These are phyloP conservation scores for Crithidia fasciculata DNA, from an alignment of 208 protist genomes.

Conservation along the genomic window DNA sequence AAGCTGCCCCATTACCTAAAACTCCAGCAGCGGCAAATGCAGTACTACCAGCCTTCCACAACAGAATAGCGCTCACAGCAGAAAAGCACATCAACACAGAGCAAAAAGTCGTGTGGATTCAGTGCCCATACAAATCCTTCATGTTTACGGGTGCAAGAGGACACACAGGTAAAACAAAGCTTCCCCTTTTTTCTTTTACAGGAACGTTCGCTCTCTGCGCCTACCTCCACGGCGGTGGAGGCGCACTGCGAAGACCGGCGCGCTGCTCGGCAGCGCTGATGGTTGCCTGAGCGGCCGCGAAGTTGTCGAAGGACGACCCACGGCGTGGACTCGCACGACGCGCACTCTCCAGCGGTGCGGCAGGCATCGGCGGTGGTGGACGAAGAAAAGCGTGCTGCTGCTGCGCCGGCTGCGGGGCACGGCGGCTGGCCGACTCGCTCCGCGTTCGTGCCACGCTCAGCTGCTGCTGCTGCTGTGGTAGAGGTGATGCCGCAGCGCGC, in stretches of 20 bases:
- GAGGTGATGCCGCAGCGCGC: not conserved
- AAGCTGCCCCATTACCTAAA: not conserved
- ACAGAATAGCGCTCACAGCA: too few relatives aligned
- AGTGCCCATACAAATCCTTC: too few relatives aligned
- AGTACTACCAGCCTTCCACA: too few relatives aligned
- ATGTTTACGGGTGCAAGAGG: too few relatives aligned
- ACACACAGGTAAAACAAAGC: not conserved
- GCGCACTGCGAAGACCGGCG: conserved; percentile 12
- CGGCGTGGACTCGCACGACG: conserved; percentile 2
- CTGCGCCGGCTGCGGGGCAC: not conserved
- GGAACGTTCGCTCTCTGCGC: too few relatives aligned
- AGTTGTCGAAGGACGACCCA: conserved; percentile 24
- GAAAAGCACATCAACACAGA: too few relatives aligned
- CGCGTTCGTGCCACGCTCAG: not conserved
- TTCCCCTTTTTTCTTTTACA: not conserved
- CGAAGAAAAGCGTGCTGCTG: conserved; percentile 8
- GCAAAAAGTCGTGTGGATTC: too few relatives aligned
- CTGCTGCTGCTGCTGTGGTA: not conserved
- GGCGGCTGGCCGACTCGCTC: not conserved
- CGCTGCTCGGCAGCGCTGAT: conserved; percentile 20
- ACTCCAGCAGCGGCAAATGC: too few relatives aligned
- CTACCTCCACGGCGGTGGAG: conserved; percentile 25
- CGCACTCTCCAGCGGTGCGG: not conserved
- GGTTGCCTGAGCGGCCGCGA: conserved; percentile 17
- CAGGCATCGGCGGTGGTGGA: conserved; percentile 1